phyloP scores from a whole-genome alignment of 768 basidiomycete genomes.

The Chiua virens region DNA sequence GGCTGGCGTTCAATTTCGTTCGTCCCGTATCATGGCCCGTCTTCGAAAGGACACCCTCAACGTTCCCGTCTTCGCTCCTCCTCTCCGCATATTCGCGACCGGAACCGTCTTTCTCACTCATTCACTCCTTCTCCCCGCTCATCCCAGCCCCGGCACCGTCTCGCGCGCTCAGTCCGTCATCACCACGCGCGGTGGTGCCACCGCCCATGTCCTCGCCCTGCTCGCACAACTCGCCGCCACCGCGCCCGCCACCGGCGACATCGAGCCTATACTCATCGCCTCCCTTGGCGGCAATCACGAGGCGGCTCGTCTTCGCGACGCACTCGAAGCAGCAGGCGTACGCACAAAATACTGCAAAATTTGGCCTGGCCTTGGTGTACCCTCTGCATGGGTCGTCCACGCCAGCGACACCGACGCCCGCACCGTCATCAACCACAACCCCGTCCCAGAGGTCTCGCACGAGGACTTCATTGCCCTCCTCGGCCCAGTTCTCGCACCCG shows the following conservation, averaged over 20 bases:
- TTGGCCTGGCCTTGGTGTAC: constrained; percentile 70
- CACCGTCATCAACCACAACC: constrained; percentile 84
- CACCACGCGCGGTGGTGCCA: constrained; percentile 69
- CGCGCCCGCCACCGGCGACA: constrained; percentile 26
- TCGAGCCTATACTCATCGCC: constrained; percentile 66
- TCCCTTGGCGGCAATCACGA: constrained; percentile 74
- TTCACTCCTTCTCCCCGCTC: constrained; percentile 58
- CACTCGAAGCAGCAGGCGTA: constrained; percentile 67
- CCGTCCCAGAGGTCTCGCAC: constrained; percentile 82
- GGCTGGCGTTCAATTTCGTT: background rate
- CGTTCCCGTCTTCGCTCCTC: constrained; percentile 12
- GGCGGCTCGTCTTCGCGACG: constrained; percentile 57
- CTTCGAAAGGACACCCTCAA: constrained; percentile 27
- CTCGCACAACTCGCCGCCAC: constrained; percentile 59
- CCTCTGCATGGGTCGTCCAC: constrained; percentile 80
- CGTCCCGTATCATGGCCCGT: constrained; percentile 23
- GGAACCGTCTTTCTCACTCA: constrained; percentile 82
- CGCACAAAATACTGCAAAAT: constrained; percentile 73
- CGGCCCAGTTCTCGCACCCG: constrained; percentile 79
- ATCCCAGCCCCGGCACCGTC: constrained; percentile 57
- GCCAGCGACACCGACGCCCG: constrained; percentile 63
- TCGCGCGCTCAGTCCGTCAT: constrained; percentile 72
- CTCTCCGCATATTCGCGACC: constrained; percentile 70
- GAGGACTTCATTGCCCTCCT: constrained; percentile 82
- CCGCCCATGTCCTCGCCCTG: constrained; percentile 66